These are phyloP conservation scores for Dissophora globulifera DNA, from an alignment of 192 early-diverging fungal species.

Conservation along the genomic window DNA sequence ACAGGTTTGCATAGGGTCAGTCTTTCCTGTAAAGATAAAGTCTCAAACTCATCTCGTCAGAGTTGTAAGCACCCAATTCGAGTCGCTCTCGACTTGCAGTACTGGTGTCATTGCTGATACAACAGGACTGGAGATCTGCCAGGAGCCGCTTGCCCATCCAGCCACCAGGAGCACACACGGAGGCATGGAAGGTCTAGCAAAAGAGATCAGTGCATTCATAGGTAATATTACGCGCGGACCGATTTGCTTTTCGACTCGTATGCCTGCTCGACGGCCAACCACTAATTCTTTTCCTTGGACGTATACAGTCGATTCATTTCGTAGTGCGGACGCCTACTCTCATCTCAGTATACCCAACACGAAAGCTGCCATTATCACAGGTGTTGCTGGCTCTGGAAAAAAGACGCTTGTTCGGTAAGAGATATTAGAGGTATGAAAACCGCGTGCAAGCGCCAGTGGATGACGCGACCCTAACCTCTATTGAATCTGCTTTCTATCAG, in stretches of 20 bases:
- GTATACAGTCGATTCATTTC: conserved; percentile 25
- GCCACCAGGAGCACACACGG: neutral
- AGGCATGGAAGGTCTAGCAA: conserved; percentile 15
- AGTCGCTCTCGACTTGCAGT: neutral
- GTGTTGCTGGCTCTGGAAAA: conserved; percentile 61
- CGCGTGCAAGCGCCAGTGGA: no score
- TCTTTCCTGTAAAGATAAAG: conserved; percentile 21
- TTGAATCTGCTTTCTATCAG: neutral
- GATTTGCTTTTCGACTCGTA: no score
- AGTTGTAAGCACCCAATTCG: conserved; percentile 4
- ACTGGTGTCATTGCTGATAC: conserved; percentile 11
- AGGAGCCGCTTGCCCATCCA: neutral
- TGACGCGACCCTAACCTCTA: no score
- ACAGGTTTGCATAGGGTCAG: conserved; percentile 10
- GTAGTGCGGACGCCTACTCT: conserved; percentile 19
- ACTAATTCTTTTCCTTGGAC: neutral
- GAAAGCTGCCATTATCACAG: conserved; percentile 56
- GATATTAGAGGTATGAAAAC: no score
- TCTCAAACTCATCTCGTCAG: conserved; percentile 11
- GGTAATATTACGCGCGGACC: conserved; percentile 13
- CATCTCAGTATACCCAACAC: conserved; percentile 54
- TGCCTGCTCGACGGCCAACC: no score
- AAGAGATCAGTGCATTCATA: conserved; percentile 27
- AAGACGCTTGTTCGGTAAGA: conserved; percentile 54
- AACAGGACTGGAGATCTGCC: conserved; percentile 9